phyloP scores from a whole-genome alignment of 306 rosid species.

The Castanopsis chinensis region DNA sequence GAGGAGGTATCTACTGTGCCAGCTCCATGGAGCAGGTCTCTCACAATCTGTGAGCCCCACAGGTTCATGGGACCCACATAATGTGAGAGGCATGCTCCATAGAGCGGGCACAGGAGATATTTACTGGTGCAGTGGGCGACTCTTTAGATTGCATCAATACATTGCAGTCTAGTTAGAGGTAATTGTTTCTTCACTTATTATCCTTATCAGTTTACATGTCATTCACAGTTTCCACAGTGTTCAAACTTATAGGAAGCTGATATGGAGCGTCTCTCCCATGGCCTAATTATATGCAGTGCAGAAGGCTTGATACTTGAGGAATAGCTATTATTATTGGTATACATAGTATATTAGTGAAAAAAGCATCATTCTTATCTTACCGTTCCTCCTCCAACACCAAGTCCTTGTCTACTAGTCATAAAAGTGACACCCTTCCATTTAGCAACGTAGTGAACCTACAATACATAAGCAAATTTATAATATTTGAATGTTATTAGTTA shows the following conservation, averaged over 20 bases:
- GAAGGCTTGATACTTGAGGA: not conserved
- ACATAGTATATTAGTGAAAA: not conserved
- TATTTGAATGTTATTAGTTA: conserved; percentile 19
- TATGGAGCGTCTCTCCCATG: not conserved
- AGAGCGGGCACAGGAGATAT: too few species aligned
- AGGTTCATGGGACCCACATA: too few species aligned
- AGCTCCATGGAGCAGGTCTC: too few species aligned
- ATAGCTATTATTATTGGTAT: not conserved
- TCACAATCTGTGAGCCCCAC: too few species aligned
- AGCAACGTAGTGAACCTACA: conserved; percentile 95
- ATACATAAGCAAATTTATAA: conserved; percentile 2
- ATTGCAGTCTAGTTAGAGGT: too few species aligned
- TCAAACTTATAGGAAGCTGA: not conserved
- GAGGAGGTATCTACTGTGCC: too few species aligned
- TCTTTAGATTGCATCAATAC: not conserved
- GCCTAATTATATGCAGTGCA: not conserved
- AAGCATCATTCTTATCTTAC: conserved; percentile 39
- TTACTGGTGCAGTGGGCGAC: too few species aligned
- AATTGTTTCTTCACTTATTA: too few species aligned
- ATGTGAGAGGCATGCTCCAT: too few species aligned
- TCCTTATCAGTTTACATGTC: not conserved
- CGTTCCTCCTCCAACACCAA: conserved; percentile 99
- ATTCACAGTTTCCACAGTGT: not conserved
- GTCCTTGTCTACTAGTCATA: conserved; percentile 97
- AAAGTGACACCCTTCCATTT: conserved; percentile 91